Evolutionary conservation across 2,329 filamentous ascomycete genomes (phyloP).

Genomic region (Penicillium sp.): DNA sequence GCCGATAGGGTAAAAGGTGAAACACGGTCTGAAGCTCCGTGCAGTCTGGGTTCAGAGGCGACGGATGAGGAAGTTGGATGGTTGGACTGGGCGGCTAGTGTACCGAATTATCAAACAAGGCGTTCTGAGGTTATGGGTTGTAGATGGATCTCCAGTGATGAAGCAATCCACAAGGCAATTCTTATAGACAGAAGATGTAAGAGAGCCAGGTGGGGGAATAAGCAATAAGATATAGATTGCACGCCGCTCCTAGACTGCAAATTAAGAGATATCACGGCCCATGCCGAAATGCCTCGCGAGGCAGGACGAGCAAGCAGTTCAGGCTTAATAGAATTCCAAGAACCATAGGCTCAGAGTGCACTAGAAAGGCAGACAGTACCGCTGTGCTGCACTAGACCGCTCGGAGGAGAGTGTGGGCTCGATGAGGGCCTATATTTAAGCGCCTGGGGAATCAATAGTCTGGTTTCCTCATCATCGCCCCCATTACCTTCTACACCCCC

Average conservation of each 20-base stretch:
- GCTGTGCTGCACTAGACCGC: constrained; percentile 30
- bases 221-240: constrained; percentile 21
- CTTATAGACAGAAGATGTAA: constrained; percentile 19
- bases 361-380: constrained; percentile 25
- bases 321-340: constrained; percentile 11
- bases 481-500: constrained; percentile 17
- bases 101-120: neutral
- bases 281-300: constrained; percentile 32
- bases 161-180: constrained; percentile 1
- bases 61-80: constrained; percentile 10
- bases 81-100: neutral
- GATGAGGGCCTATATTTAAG: constrained; percentile 38
- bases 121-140: neutral
- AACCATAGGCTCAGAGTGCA: constrained; percentile 34
- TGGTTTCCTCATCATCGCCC: constrained; percentile 26
- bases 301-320: constrained; percentile 29
- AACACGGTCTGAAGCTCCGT: constrained; percentile 22
- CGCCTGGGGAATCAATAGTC: constrained; percentile 29
- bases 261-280: constrained; percentile 25
- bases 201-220: constrained; percentile 11
- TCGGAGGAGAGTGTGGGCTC: constrained; percentile 20
- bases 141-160: neutral
- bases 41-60: constrained; percentile 9
- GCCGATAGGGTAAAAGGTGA: constrained; percentile 22
- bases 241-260: constrained; percentile 24